phyloP scores from a whole-genome alignment of 495 filamentous ascomycete species.

The Cenococcum geophilum region DNA sequence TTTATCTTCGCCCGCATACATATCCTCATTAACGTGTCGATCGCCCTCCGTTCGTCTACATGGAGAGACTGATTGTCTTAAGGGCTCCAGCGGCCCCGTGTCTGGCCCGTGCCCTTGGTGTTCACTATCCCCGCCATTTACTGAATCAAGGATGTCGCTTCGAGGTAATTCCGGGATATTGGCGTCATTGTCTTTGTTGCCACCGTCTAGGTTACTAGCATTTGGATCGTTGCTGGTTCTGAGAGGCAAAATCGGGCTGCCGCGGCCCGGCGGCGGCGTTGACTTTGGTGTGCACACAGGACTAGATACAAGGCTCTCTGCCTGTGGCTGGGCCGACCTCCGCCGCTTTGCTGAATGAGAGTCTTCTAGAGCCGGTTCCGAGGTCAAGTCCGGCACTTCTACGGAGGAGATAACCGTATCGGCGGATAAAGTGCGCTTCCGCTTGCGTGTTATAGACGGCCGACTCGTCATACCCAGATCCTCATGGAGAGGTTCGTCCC shows the following conservation, averaged over 20 bases:
- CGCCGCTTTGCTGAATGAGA: background rate
- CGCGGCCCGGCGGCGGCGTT: background rate
- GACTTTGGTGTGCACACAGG: too few species aligned
- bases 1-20: background rate
- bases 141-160: constrained; percentile 1
- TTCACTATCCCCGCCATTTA: background rate
- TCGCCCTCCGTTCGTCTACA: constrained; percentile 3
- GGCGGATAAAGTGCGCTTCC: too few species aligned
- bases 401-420: background rate
- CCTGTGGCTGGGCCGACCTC: background rate
- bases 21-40: background rate
- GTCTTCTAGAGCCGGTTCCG: background rate
- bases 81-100: background rate
- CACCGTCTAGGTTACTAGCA: too few species aligned
- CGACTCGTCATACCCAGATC: background rate
- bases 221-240: constrained; percentile 4
- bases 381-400: background rate
- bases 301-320: background rate
- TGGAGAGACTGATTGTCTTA: constrained; percentile 4
- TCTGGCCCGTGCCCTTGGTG: background rate
- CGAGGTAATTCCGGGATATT: constrained; percentile 1
- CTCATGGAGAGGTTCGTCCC: background rate
- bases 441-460: too few species aligned
- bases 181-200: constrained; percentile 4
- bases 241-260: background rate